These are phyloP conservation scores for Fusarium dlaminii DNA, from an alignment of 2,329 filamentous ascomycete genomes.

Conservation along the genomic window DNA sequence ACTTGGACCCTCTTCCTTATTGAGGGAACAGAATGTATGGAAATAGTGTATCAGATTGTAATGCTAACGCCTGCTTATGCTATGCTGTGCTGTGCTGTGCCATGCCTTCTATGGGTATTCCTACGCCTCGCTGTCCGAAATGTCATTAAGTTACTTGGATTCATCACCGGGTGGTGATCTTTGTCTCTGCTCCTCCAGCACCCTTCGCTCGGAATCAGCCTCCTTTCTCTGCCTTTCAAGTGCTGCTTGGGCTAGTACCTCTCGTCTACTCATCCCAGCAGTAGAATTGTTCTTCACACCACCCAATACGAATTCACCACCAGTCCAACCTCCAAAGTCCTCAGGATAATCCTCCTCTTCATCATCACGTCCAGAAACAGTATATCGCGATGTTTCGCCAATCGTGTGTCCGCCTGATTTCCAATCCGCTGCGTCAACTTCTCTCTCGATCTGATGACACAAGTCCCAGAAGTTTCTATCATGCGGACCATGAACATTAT, in stretches of 20 bases:
- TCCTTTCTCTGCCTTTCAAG: conserved; percentile 49
- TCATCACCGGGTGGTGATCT: conserved; percentile 33
- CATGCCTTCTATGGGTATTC: conserved; percentile 16
- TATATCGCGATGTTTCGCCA: conserved; percentile 70
- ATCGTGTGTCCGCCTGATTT: conserved; percentile 73
- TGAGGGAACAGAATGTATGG: conserved; percentile 26
- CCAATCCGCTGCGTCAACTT: conserved; percentile 86
- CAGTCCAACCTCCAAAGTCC: conserved; percentile 80
- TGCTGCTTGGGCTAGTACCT: conserved; percentile 71
- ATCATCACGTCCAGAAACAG: conserved; percentile 61
- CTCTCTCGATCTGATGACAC: conserved; percentile 85
- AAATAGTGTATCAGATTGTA: conserved; percentile 21
- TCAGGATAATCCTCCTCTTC: conserved; percentile 58
- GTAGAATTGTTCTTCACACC: conserved; percentile 59
- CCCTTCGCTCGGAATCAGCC: conserved; percentile 46
- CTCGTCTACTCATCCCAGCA: conserved; percentile 70
- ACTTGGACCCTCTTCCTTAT: conserved; percentile 67
- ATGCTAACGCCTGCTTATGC: conserved; percentile 12
- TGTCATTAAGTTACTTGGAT: conserved; percentile 24
- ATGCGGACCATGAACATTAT: conserved; percentile 88
- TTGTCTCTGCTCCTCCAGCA: conserved; percentile 44
- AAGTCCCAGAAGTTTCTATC: conserved; percentile 91
- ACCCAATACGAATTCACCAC: conserved; percentile 80
- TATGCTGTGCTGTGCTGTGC: not conserved
- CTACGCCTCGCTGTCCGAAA: conserved; percentile 11